Conservation (phyloP, 1,284 basidiomycete species). For the Ceratobasidium sp. region DNA sequence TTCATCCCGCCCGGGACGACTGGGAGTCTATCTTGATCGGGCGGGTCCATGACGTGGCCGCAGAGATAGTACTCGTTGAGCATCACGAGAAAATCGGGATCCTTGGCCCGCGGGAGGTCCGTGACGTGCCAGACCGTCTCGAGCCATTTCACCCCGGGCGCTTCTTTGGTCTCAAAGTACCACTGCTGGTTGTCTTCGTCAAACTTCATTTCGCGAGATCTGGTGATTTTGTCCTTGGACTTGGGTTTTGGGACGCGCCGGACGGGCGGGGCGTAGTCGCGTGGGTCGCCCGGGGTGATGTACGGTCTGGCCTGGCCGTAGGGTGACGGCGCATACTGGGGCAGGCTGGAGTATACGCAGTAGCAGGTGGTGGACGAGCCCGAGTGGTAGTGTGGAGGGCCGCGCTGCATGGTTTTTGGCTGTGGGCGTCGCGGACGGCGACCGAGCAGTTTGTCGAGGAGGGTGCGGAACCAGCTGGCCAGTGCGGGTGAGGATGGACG, state of each 20-base stretch:
- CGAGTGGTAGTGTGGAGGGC: slow-evolving; percentile 31
- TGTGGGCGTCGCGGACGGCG: slow-evolving; percentile 3
- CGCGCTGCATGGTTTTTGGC: slow-evolving; percentile 9
- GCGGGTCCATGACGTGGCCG: slow-evolving; percentile 34
- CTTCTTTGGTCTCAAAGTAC: slow-evolving; percentile 37
- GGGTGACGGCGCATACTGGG: slow-evolving; percentile 9
- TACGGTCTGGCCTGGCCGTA: slow-evolving; percentile 10
- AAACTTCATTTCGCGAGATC: slow-evolving; percentile 31
- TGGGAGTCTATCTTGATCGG: slow-evolving; percentile 23
- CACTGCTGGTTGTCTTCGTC: slow-evolving; percentile 25
- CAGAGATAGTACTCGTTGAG: slow-evolving; percentile 34
- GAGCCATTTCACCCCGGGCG: slow-evolving; percentile 39
- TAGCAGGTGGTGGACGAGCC: slow-evolving; percentile 22
- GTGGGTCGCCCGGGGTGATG: slow-evolving; percentile 19
- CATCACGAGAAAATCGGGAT: slow-evolving; percentile 21
- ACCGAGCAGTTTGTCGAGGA: slow-evolving; percentile 8
- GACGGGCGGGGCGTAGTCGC: slow-evolving; percentile 25
- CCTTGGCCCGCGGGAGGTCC: slow-evolving; percentile 33
- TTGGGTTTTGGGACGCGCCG: slow-evolving; percentile 37
- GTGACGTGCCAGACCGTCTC: slow-evolving; percentile 30
- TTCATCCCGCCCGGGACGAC: slow-evolving; percentile 19
- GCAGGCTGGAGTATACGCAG: slow-evolving; percentile 11
- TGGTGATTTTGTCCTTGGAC: slow-evolving; percentile 33
- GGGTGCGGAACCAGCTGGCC: slow-evolving; percentile 12
- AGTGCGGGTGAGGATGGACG: background rate